Evolutionary conservation across 352 stramenopile species (phyloP), one percentile per base, ranked within the genome.

Genomic region (Phytophthora lateralis): DNA sequence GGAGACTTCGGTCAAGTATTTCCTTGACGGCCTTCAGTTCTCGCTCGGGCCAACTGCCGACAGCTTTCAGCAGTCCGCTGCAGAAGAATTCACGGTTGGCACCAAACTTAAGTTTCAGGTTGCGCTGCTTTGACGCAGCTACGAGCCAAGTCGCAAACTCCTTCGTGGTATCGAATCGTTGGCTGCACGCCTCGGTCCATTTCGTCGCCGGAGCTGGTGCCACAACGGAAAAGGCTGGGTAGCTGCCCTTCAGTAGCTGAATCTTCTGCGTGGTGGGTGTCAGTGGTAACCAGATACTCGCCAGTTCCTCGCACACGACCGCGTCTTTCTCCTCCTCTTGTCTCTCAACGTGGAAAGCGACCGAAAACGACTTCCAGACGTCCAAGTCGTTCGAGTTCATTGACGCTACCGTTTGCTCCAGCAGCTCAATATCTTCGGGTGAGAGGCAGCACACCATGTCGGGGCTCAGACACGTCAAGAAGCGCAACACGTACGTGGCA

Each of bases 401-500:
- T 4, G 53, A 64, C 3, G n/a, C 18, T 0, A 75, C 62, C 0
- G 58, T 54, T 34, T 26, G 35, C 38, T 87, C 37, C 15, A 86
- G 34, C 5, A 57, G 15, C 4, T 51, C 14, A 6, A 79, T 55
- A 37, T 91, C 82, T 18, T 69, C 32, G 7, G 21, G 7, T 10
- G 67, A 76, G n/a, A 89, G 34, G 35, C 82, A 89, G 50, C 73
- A 86, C 9, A 82, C 68, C 26, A 91, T 69, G 8, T 82, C 43
- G 2, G 68, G 60, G 18, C 66, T 82, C 29, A 91, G 56, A 32
- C 73, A 80, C 15, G 79, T 85, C 34, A 88, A 60, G 37, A 90
- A 88, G 8, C 85, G 85, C 15, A 94, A 52, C 34, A 90, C 71
- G 17, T 90, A 92, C 38, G 85, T 88, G 15, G 81, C 78, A 18